These are phyloP conservation scores for Hibiscus mutabilis DNA, from an alignment of 345 rosid genomes.

Conservation along the genomic window DNA sequence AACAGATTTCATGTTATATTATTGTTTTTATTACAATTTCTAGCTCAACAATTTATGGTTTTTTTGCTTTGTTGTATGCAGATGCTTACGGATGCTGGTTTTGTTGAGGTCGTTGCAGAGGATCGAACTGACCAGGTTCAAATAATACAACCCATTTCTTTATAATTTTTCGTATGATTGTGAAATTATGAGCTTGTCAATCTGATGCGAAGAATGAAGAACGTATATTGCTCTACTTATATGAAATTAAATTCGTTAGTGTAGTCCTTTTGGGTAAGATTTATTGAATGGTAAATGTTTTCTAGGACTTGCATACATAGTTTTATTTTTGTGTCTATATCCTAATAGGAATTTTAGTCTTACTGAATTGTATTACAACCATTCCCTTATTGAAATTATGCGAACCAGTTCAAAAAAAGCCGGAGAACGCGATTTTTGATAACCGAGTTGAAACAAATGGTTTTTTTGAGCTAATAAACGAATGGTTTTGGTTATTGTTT, in stretches of 20 bases:
- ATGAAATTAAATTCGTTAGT: too few relatives aligned
- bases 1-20: neutral
- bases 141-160: neutral
- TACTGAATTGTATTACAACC: too few relatives aligned
- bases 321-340: too few relatives aligned
- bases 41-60: neutral
- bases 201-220: neutral
- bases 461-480: neutral
- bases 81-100: conserved; percentile 93
- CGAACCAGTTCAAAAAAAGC: too few relatives aligned
- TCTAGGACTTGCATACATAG: too few relatives aligned
- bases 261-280: neutral
- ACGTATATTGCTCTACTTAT: too few relatives aligned
- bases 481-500: conserved; percentile 7
- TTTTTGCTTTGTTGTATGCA: conserved; percentile 13
- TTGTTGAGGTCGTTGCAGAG: conserved; percentile 61
- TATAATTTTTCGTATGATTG: neutral
- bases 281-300: too few relatives aligned
- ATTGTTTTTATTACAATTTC: neutral
- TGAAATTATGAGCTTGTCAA: neutral
- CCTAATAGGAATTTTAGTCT: too few relatives aligned
- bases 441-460: too few relatives aligned
- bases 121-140: conserved; percentile 80
- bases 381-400: too few relatives aligned
- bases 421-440: too few relatives aligned